These are phyloP conservation scores for Colletotrichum sp. DNA, from an alignment of 2,329 filamentous ascomycete species.

Conservation along the genomic window DNA sequence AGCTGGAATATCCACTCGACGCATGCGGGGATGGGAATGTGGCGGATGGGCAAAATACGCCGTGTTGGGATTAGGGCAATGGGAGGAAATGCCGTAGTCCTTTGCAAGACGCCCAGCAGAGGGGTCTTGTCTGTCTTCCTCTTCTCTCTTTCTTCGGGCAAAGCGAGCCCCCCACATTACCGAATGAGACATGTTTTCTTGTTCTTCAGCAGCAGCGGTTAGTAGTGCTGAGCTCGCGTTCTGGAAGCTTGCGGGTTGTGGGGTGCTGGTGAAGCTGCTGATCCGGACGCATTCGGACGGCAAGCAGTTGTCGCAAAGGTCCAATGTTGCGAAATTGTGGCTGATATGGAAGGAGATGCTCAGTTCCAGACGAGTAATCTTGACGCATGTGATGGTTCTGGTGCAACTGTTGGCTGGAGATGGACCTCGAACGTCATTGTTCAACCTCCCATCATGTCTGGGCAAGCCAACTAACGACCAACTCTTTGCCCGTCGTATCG, in stretches of 20 bases:
- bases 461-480: neutral
- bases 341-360: neutral
- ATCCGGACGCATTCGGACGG: slow-evolving; percentile 3
- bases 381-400: neutral
- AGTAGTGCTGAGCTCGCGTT: neutral
- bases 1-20: neutral
- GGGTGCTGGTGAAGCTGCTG: neutral
- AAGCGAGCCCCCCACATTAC: neutral
- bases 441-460: neutral
- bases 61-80: neutral
- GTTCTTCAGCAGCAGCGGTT: neutral
- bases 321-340: neutral
- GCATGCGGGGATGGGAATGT: neutral
- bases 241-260: neutral
- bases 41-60: neutral
- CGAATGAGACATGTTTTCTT: neutral
- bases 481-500: neutral
- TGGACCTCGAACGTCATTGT: neutral
- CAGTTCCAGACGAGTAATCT: neutral
- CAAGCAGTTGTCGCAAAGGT: neutral
- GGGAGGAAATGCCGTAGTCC: neutral
- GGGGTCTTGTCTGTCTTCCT: neutral
- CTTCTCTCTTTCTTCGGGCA: neutral
- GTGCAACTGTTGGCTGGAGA: neutral
- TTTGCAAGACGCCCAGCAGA: neutral